phyloP scores from a whole-genome alignment of 228 moss, liverwort and hornwort genomes.

The Sphagnum magellanicum region DNA sequence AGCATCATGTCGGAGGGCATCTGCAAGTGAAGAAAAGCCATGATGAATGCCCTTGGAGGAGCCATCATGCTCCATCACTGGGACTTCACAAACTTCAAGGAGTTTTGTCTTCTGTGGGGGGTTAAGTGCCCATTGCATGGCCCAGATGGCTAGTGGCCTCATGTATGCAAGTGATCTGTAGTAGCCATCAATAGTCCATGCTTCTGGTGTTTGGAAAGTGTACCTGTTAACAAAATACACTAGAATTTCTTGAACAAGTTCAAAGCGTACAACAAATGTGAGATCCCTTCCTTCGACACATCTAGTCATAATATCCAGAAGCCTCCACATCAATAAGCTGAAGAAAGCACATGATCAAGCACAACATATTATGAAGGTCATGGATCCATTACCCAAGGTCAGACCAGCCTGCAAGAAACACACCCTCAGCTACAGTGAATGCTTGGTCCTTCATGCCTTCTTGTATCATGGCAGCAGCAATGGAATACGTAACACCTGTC shows the following conservation, averaged over 20 bases:
- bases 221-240: constrained; percentile 38
- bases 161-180: constrained; percentile 92
- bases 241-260: background rate
- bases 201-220: constrained; percentile 98
- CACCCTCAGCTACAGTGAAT: constrained; percentile 86
- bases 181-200: constrained; percentile 75
- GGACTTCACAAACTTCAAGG: constrained; percentile 83
- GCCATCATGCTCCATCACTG: constrained; percentile 67
- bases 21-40: constrained; percentile 74
- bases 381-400: constrained; percentile 68
- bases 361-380: background rate
- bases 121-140: constrained; percentile 98
- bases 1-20: constrained; percentile 49
- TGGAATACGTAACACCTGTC: constrained; percentile 92
- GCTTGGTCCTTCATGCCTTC: constrained; percentile 96
- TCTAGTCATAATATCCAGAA: no score
- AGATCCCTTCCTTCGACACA: no score
- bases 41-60: constrained; percentile 46
- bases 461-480: constrained; percentile 89
- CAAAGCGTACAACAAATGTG: background rate
- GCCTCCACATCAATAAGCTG: background rate
- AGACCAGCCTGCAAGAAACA: constrained; percentile 85
- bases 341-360: background rate
- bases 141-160: constrained; percentile 97
- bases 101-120: constrained; percentile 53